Evolutionary conservation across 2,329 filamentous ascomycete species (phyloP), one percentile per base, ranked within the genome.

Genomic region (Arthrobotrys musiformis): DNA sequence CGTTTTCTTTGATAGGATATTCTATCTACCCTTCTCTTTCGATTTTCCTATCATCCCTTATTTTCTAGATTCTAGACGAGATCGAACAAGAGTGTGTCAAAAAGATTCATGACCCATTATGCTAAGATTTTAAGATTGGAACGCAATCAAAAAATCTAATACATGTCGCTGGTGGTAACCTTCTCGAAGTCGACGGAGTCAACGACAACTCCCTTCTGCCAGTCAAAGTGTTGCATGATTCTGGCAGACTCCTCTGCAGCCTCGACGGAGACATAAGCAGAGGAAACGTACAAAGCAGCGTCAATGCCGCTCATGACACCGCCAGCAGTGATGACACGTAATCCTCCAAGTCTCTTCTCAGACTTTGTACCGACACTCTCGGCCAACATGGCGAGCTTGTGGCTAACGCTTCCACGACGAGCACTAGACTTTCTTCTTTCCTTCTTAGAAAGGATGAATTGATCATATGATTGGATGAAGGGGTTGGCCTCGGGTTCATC

Each of bases 401-500:
- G 88, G 79, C 90, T 89, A 88, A 94, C 90, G 81, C 90, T 90
- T 61, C 90, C 90, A 82, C 93, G 90, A 81, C 92, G 90, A 81
- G 90, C 89, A 82, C 93, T 93, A 50, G 91, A 93, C 86, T 95
- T 93, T 81, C 92, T 92, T 83, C 91, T 93, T 81, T 93, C 93
- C 88, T 95, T 95, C 81, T 92, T 90, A 79, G 73, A 81, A 13
- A 35, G 37, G 2, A n/a, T 33, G 46, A 64, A 85, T 80, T 86
- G 86, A 66, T 80, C 72, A 80, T 82, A 63, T 81, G 83, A 83
- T 81, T 84, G 83, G 84, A 85, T 82, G 81, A 85, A 81, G 60
- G 84, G 81, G 78, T 82, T 83, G 64, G 82, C 80, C 44, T 81
- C 79, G 13, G 80, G 83, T 69, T 83, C 83, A 68, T 93, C 90